Conservation (phyloP, 2,329 filamentous ascomycete species). For the Aureobasidium sp. region DNA sequence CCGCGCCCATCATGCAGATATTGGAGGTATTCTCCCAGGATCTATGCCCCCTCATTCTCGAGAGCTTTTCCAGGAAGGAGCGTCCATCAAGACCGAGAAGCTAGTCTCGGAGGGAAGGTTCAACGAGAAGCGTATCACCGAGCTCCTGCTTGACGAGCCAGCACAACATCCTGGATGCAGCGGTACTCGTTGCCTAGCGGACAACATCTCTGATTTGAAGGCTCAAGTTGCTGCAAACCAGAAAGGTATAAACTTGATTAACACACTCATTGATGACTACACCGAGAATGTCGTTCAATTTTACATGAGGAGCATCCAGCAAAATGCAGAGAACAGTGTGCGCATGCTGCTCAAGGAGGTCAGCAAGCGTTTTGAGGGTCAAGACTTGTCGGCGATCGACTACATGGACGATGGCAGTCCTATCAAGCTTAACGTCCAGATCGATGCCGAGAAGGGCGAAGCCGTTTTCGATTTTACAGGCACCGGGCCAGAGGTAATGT, state of each 20-base stretch:
- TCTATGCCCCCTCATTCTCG: conserved; percentile 74
- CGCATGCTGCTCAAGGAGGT: conserved; percentile 66
- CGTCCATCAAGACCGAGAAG: conserved; percentile 53
- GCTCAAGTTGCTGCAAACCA: conserved; percentile 83
- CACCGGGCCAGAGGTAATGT: conserved; percentile 58
- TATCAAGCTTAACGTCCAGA: conserved; percentile 67
- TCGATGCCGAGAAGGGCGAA: conserved; percentile 65
- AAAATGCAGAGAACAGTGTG: conserved; percentile 71
- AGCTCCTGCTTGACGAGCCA: conserved; percentile 63
- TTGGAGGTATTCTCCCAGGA: conserved; percentile 74
- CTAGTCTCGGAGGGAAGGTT: conserved; percentile 71
- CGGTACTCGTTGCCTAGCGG: conserved; percentile 69
- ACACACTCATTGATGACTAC: conserved; percentile 68
- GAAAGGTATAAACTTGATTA: conserved; percentile 74
- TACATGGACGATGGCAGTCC: conserved; percentile 84
- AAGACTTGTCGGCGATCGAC: conserved; percentile 66
- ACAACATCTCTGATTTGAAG: conserved; percentile 81
- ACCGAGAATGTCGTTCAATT: conserved; percentile 70
- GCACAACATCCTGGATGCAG: conserved; percentile 68
- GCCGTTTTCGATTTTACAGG: conserved; percentile 73
- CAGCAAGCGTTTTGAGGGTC: conserved; percentile 60
- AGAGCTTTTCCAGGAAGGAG: conserved; percentile 51
- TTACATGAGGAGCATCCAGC: conserved; percentile 78
- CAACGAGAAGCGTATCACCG: conserved; percentile 67
- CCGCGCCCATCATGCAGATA: conserved; percentile 75